Base-by-base conservation (phyloP, 257 asterid genomes). In the Solanum appendiculatum region DNA sequence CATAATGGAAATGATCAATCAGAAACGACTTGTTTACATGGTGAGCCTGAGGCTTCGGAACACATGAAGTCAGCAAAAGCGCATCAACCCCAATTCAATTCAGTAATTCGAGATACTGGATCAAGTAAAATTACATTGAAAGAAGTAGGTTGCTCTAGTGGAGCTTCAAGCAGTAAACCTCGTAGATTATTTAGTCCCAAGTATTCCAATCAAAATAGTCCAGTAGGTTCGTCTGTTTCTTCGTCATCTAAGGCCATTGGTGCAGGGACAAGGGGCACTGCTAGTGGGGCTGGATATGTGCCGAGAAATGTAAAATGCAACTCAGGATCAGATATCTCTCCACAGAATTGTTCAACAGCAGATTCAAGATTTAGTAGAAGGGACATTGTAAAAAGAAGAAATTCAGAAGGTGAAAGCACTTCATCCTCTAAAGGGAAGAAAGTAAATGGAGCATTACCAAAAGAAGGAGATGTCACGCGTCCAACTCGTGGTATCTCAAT, bases 321-420 rank as follows among this genome's bases (percentile, higher is more conserved):
- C 58, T 89, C 95, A 29, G 83, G 44, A 48, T 90, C 97, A 11
- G 92, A 89, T 87, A 91, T 83, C 85, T 69, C 92, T 84, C 91
- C 91, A 39, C 87, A 89, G 20, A 75, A 34, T 40, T 75, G 58
- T 75, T 81, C 68, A 63, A 69, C 89, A 16, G 88, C 86, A 21
- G 91, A 93, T 69, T 73, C 96, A n/a, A 92, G 90, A 54, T 85
- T 89, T 78, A 75, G 85, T 48, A 81, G 85, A 48, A 48, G 18
- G 85, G 68, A 48, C 68, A 80, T 80, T 29, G 85, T 89, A 72
- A 94, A 86, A 87, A 93, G 87, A 87, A 91, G 92, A 88, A 90
- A 86, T 81, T 87, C 91, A 6, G 98, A 89, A 85, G 91, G 92
- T 70, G 97, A 92, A 90, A 93, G 91, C 87, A 91, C 93, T 86